phyloP scores from a whole-genome alignment of 768 basidiomycete genomes.

The Pulveroboletus sp. region DNA sequence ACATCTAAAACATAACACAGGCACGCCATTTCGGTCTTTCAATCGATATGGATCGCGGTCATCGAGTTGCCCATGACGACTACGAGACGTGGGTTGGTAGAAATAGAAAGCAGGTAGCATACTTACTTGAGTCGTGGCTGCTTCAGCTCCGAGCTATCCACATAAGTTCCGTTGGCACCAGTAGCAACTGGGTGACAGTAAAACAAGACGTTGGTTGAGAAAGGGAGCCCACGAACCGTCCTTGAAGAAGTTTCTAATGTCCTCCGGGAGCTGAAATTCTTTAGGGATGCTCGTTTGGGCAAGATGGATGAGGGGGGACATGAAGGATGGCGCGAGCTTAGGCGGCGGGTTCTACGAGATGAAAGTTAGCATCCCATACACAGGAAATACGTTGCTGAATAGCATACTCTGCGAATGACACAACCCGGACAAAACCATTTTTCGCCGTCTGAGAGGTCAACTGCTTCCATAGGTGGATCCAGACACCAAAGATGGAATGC shows the following conservation, averaged over 20 bases:
- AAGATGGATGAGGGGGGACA: constrained; percentile 68
- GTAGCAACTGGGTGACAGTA: constrained; percentile 56
- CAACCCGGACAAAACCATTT: constrained; percentile 81
- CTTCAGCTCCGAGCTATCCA: constrained; percentile 73
- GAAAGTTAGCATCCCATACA: constrained; percentile 9
- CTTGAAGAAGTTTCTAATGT: constrained; percentile 78
- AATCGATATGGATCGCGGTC: constrained; percentile 86
- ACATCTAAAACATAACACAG: constrained; percentile 90
- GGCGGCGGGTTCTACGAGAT: constrained; percentile 54
- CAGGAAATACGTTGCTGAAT: not conserved
- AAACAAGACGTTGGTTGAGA: constrained; percentile 12
- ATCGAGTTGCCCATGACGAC: constrained; percentile 85
- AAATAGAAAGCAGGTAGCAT: constrained; percentile 3
- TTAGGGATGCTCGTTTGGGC: constrained; percentile 65
- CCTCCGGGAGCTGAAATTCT: constrained; percentile 84
- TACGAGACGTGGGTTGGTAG: constrained; percentile 22
- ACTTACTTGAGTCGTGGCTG: constrained; percentile 80
- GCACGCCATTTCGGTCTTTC: constrained; percentile 76
- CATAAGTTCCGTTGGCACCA: constrained; percentile 75
- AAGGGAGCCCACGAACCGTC: constrained; percentile 55
- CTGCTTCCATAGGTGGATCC: constrained; percentile 87
- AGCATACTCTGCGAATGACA: constrained; percentile 56
- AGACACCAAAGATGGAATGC: constrained; percentile 97
- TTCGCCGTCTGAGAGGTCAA: constrained; percentile 77
- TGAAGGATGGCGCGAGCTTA: constrained; percentile 60